Evolutionary conservation across 2,329 filamentous ascomycete species (phyloP).

Genomic region (Atkinsonella hypoxylon): DNA sequence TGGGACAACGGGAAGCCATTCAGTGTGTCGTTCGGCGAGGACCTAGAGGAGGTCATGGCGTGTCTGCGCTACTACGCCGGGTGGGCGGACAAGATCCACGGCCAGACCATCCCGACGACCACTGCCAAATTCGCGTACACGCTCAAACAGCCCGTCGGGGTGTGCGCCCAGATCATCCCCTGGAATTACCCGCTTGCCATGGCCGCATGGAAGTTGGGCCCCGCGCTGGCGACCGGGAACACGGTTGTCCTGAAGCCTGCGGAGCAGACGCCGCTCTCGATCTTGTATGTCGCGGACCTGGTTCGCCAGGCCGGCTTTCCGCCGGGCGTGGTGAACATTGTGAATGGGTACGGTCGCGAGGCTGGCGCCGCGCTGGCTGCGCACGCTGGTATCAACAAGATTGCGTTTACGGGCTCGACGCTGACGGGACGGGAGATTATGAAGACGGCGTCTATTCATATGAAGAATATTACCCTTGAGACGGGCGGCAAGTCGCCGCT

Average conservation of each 20-base stretch:
- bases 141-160: conserved; percentile 63
- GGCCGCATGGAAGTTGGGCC: conserved; percentile 60
- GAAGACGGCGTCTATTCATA: conserved; percentile 56
- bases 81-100: conserved; percentile 68
- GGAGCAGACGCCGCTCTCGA: conserved; percentile 55
- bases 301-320: conserved; percentile 66
- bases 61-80: conserved; percentile 64
- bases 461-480: conserved; percentile 56
- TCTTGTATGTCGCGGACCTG: conserved; percentile 52
- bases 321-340: conserved; percentile 63
- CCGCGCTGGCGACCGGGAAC: conserved; percentile 53
- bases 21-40: conserved; percentile 50
- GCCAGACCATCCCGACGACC: conserved; percentile 61
- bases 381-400: conserved; percentile 60
- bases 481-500: conserved; percentile 56
- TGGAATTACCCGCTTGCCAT: conserved; percentile 51
- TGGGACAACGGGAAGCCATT: conserved; percentile 73
- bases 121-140: conserved; percentile 63
- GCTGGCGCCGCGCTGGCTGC: conserved; percentile 56
- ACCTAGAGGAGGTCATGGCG: conserved; percentile 36
- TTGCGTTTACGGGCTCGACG: conserved; percentile 70
- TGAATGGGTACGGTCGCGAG: conserved; percentile 58
- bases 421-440: conserved; percentile 62
- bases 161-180: conserved; percentile 65
- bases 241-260: conserved; percentile 53